phyloP scores from a whole-genome alignment of 257 asterid species.

The Galeopsis tetrahit region DNA sequence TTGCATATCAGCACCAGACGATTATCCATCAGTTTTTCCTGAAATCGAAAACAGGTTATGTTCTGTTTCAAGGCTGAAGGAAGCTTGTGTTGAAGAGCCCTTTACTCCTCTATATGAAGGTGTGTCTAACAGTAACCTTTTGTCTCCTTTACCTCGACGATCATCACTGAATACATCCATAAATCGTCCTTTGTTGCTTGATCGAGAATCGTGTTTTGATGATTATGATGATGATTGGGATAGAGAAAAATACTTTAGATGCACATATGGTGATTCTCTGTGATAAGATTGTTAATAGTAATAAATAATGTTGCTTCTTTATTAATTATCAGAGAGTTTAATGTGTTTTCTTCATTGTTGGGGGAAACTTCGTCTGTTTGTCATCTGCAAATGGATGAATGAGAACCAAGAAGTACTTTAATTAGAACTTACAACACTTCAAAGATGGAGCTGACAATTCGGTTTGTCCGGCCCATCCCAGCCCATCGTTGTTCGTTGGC shows the following conservation, averaged over 20 bases:
- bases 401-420: too few species aligned
- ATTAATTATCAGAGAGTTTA: background rate
- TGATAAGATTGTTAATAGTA: slow-evolving; percentile 14
- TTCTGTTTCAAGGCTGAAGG: slow-evolving; percentile 34
- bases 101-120: slow-evolving; percentile 34
- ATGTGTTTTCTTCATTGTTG: background rate
- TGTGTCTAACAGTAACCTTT: slow-evolving; percentile 26
- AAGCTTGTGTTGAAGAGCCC: slow-evolving; percentile 31
- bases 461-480: too few species aligned
- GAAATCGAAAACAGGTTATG: slow-evolving; percentile 29
- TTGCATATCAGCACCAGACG: slow-evolving; percentile 39
- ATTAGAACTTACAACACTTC: too few species aligned
- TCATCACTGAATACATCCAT: slow-evolving; percentile 37
- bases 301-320: background rate
- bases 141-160: slow-evolving; percentile 39
- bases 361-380: background rate
- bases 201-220: slow-evolving; percentile 40
- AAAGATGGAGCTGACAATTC: too few species aligned
- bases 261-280: background rate
- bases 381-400: background rate
- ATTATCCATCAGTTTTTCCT: slow-evolving; percentile 41
- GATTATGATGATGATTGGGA: slow-evolving; percentile 41
- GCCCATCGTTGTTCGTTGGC: too few species aligned
- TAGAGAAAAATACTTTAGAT: slow-evolving; percentile 33
- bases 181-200: slow-evolving; percentile 46